Evolutionary conservation across 768 basidiomycete genomes (phyloP), one percentile per base, ranked within the genome.

Genomic region (Russula virescens): DNA sequence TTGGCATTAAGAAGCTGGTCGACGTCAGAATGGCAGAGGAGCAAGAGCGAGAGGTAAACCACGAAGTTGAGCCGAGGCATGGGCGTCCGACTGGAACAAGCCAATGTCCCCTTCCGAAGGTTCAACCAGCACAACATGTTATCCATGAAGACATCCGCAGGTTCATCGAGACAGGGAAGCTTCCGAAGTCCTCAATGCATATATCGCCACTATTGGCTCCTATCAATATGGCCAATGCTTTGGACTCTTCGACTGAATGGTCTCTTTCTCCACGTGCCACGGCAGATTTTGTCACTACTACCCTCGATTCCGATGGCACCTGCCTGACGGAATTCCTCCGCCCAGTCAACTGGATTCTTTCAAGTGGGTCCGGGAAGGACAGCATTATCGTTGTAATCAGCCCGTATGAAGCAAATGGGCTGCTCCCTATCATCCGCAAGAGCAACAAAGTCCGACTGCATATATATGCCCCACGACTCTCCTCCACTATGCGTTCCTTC

Each of bases 31-130:
- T 40, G 6, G 38, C 38, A 16, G 38, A 13, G 38, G 38, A 40
- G 38, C 38, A 63, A 18, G 65, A 62, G 45, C 60, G 61, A 8
- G 64, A 65, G 25, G 64, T 65, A 16, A 31, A 55, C 35, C 61
- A 62, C n/a, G 64, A 65, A 21, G 19, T 62, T 2, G 64, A 65
- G 55, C 55, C n/a, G 31, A 31, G 8, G 31, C 31, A 31, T 8
- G 61, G 61, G 35, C 61, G 55, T 52, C 55, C 38, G 3, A 35
- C 35, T 35, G 35, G 35, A 62, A n/a, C n/a, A 31, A 31, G 31
- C 31, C 31, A 31, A 3, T 31, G 6, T 35, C 54, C 40, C 11
- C 64, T 61, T 47, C 46, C 49, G 26, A 65, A 52, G 45, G 50
- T 53, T 38, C 23, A 14, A 19, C 55, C 64, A 5, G 61, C 64